Conservation (phyloP, 495 filamentous ascomycete species). For the Penicillium desertorum region DNA sequence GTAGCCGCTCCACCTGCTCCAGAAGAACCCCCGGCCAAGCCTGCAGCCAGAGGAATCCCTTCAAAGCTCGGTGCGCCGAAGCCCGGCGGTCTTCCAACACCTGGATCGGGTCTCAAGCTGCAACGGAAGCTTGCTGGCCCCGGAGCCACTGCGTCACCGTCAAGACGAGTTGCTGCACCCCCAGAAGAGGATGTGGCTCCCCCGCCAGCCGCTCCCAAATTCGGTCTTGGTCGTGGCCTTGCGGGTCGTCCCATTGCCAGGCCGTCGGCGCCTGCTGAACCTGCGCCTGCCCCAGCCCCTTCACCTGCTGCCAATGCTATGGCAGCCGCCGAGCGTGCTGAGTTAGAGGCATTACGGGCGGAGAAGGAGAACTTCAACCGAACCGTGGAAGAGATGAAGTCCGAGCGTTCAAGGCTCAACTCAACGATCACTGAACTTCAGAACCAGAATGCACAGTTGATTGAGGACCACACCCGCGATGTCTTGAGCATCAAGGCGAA, state of each 20-base stretch:
- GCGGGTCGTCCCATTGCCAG: conserved; percentile 86
- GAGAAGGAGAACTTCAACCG: conserved; percentile 76
- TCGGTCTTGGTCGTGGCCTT: conserved; percentile 72
- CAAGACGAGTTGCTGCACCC: conserved; percentile 53
- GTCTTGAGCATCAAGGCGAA: conserved; percentile 96
- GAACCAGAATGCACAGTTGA: conserved; percentile 92
- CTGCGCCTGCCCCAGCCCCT: conserved; percentile 43
- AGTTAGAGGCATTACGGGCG: conserved; percentile 81
- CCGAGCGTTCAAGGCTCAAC: conserved; percentile 68
- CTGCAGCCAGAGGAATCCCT: conserved; percentile 58
- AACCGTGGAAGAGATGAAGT: conserved; percentile 70
- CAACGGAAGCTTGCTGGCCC: conserved; percentile 64
- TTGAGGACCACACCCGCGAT: conserved; percentile 95
- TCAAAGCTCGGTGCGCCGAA: conserved; percentile 69
- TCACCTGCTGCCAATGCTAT: conserved; percentile 59
- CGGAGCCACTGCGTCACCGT: conserved; percentile 62
- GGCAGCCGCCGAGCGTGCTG: conserved; percentile 73
- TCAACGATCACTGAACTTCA: conserved; percentile 85
- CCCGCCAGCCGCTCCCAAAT: conserved; percentile 59
- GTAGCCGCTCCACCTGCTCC: conserved; percentile 58
- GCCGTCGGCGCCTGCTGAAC: conserved; percentile 51
- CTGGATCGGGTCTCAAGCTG: conserved; percentile 64
- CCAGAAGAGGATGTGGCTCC: conserved; percentile 57
- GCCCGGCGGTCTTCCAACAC: conserved; percentile 55
- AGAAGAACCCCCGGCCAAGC: conserved; percentile 56